Conservation (phyloP, 2,329 filamentous ascomycete genomes). For the Pseudogymnoascus sp. region DNA sequence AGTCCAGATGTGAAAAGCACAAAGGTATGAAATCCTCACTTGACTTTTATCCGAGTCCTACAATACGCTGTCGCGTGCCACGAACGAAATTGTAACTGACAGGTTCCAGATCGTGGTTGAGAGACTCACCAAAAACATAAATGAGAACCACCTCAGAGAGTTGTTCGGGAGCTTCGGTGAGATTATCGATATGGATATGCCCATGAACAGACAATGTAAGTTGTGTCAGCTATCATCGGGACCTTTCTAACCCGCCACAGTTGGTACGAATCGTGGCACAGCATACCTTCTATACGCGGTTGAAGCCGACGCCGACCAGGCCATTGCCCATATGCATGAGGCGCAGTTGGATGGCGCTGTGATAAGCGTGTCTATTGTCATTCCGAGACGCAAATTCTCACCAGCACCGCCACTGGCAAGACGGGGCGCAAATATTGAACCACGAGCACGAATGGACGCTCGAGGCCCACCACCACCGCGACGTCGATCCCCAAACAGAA, state of each 20-base stretch:
- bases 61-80: conserved; percentile 12
- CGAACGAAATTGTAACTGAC: conserved; percentile 17
- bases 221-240: conserved; percentile 14
- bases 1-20: conserved; percentile 39
- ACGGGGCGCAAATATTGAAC: conserved; percentile 50
- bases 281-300: conserved; percentile 82
- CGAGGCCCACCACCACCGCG: conserved; percentile 22
- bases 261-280: conserved; percentile 82
- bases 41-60: neutral
- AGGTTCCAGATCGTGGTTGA: conserved; percentile 76
- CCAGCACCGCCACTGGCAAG: conserved; percentile 65
- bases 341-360: conserved; percentile 48
- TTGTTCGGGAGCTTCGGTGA: conserved; percentile 85
- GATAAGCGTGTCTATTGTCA: conserved; percentile 31
- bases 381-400: conserved; percentile 55
- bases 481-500: conserved; percentile 22
- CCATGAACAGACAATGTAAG: conserved; percentile 78
- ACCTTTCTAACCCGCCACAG: conserved; percentile 36
- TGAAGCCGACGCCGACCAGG: conserved; percentile 71
- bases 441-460: conserved; percentile 31
- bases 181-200: conserved; percentile 81
- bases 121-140: conserved; percentile 90
- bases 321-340: conserved; percentile 96
- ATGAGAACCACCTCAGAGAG: conserved; percentile 76
- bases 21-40: conserved; percentile 35